Evolutionary conservation across 768 basidiomycete genomes (phyloP).

Genomic region (Neoboletus magnificus): DNA sequence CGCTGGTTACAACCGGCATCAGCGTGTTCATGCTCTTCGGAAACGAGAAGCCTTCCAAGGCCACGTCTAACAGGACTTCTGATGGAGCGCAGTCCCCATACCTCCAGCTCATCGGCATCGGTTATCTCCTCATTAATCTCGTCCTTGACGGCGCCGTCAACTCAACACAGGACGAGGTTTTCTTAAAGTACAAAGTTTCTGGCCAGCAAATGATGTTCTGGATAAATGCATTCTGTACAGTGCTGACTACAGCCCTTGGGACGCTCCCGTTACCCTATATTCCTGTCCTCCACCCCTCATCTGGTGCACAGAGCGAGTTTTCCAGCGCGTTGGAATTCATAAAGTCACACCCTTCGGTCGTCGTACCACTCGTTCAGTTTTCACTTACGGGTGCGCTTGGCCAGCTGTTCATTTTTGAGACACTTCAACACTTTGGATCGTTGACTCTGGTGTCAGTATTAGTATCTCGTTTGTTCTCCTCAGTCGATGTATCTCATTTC

Average conservation of each 20-base stretch:
- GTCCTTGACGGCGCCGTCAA: slow-evolving; percentile 91
- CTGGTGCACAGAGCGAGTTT: slow-evolving; percentile 60
- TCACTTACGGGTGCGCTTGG: slow-evolving; percentile 90
- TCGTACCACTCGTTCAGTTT: slow-evolving; percentile 76
- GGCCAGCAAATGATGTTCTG: slow-evolving; percentile 99
- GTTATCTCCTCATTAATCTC: slow-evolving; percentile 81
- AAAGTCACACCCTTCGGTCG: slow-evolving; percentile 67
- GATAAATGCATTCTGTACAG: slow-evolving; percentile 87
- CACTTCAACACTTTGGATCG: slow-evolving; percentile 86
- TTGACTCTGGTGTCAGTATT: slow-evolving; percentile 78
- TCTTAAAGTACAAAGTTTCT: slow-evolving; percentile 64
- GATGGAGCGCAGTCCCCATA: slow-evolving; percentile 37
- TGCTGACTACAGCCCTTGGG: slow-evolving; percentile 65
- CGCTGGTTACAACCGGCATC: slow-evolving; percentile 89
- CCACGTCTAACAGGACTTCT: slow-evolving; percentile 33
- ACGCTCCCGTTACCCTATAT: slow-evolving; percentile 76
- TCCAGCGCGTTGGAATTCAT: slow-evolving; percentile 70
- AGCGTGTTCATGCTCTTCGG: slow-evolving; percentile 93
- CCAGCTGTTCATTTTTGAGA: slow-evolving; percentile 97
- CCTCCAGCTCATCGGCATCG: slow-evolving; percentile 65
- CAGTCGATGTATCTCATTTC: neutral
- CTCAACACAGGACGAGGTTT: slow-evolving; percentile 96
- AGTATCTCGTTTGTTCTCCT: slow-evolving; percentile 1
- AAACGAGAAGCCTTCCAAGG: slow-evolving; percentile 44
- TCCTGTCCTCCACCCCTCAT: slow-evolving; percentile 74